Percentiles rank a stretch among this genome's conserved stretches.
Conservation (phyloP, 139 green algal genomes). For the Picochlorum costavermella region DNA sequence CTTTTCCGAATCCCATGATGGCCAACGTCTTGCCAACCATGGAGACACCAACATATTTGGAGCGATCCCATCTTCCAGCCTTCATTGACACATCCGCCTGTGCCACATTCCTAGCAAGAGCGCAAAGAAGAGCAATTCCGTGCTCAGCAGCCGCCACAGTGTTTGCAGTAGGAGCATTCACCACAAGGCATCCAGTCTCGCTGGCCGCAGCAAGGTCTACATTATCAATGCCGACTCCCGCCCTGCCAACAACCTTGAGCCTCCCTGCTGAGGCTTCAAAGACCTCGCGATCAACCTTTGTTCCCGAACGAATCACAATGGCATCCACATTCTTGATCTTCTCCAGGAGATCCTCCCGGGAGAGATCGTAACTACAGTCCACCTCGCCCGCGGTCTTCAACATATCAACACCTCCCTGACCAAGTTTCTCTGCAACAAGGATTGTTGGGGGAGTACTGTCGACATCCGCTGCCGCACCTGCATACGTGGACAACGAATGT, state of each 20-base stretch:
- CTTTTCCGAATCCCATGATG: slow-evolving; percentile 95
- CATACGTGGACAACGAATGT: background rate
- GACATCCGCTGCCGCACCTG: background rate
- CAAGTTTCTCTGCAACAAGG: slow-evolving; percentile 90
- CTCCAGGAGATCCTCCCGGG: slow-evolving; percentile 61
- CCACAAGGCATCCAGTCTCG: slow-evolving; percentile 85
- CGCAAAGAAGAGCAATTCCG: slow-evolving; percentile 86
- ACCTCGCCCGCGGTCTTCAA: slow-evolving; percentile 63
- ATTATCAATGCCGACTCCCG: slow-evolving; percentile 94
- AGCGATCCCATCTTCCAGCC: slow-evolving; percentile 77
- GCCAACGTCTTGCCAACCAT: slow-evolving; percentile 89
- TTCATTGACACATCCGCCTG: slow-evolving; percentile 87
- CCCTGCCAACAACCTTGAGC: slow-evolving; percentile 91
- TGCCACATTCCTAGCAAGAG: slow-evolving; percentile 77
- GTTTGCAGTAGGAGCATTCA: slow-evolving; percentile 97
- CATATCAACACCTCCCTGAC: slow-evolving; percentile 65
- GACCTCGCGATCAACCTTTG: slow-evolving; percentile 81
- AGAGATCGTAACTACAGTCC: slow-evolving; percentile 35
- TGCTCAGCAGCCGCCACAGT: slow-evolving; percentile 94
- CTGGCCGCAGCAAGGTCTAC: slow-evolving; percentile 88
- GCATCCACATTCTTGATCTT: slow-evolving; percentile 70
- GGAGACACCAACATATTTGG: slow-evolving; percentile 73
- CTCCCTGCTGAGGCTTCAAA: slow-evolving; percentile 85
- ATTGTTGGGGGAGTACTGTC: slow-evolving; percentile 48
- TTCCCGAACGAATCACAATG: slow-evolving; percentile 84